Conservation (phyloP, 2,329 filamentous ascomycete genomes). For the Stachybotrys echinatus region DNA sequence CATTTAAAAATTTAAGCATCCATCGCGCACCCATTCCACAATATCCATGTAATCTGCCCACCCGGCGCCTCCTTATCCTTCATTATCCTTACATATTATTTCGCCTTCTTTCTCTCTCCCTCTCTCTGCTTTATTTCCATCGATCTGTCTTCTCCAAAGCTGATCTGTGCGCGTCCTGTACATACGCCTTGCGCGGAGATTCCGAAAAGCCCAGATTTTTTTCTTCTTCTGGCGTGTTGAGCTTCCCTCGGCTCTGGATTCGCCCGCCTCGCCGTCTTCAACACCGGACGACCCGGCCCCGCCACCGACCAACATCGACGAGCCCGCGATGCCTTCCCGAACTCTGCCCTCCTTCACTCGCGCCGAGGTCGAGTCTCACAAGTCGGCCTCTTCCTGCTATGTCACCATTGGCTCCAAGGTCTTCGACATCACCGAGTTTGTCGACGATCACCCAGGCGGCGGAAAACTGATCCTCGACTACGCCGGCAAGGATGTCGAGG, state of each 20-base stretch:
- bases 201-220: no score
- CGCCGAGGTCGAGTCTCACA: conserved; percentile 77
- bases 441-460: conserved; percentile 87
- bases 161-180: background rate
- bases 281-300: background rate
- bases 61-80: background rate
- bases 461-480: conserved; percentile 84
- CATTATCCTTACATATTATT: no score
- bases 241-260: no score
- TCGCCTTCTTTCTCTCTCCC: no score
- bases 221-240: no score
- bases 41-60: background rate
- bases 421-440: conserved; percentile 90
- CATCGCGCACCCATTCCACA: background rate
- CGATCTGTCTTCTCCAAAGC: background rate
- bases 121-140: no score
- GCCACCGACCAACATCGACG: background rate
- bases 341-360: conserved; percentile 78
- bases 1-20: background rate
- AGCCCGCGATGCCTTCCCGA: conserved; percentile 64
- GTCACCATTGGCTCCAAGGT: conserved; percentile 87
- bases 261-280: background rate
- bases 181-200: no score
- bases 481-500: conserved; percentile 77
- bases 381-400: conserved; percentile 79